A percentile compares a stretch with the other conserved stretches of the same genome.
Conservation (phyloP, 768 basidiomycete genomes). For the Lactarius sp. region DNA sequence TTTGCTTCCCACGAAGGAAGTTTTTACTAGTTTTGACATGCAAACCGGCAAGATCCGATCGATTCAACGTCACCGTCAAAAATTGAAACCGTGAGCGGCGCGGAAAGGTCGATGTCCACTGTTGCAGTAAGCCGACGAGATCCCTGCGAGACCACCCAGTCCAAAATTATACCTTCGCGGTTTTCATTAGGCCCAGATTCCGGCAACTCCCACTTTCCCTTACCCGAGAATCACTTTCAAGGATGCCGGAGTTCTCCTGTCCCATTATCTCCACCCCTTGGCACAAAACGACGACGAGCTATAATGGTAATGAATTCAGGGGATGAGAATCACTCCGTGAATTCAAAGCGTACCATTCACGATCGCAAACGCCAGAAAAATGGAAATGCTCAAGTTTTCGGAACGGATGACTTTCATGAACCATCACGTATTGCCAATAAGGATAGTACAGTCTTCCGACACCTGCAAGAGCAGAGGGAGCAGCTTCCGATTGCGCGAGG, state of each 20-base stretch:
- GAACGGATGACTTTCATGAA: background rate
- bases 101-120: slow-evolving; percentile 6
- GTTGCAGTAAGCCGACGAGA: background rate
- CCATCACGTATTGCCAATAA: slow-evolving; percentile 23
- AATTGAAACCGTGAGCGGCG: background rate
- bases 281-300: slow-evolving; percentile 14
- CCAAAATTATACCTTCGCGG: background rate
- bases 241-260: background rate
- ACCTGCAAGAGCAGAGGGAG: slow-evolving; percentile 57
- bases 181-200: background rate
- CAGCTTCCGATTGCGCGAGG: slow-evolving; percentile 79
- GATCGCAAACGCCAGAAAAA: slow-evolving; percentile 21
- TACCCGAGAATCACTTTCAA: background rate
- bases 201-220: background rate
- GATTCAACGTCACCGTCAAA: background rate
- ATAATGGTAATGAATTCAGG: slow-evolving; percentile 10
- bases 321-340: background rate
- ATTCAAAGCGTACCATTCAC: slow-evolving; percentile 1
- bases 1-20: too few species aligned
- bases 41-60: too few species aligned
- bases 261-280: background rate
- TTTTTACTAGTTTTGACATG: too few species aligned
- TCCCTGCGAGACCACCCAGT: background rate
- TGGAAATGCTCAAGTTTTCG: background rate
- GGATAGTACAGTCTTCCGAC: slow-evolving; percentile 19